Base-by-base conservation (phyloP, 2,329 filamentous ascomycete species). In the Pseudocercospora pini-densiflorae region DNA sequence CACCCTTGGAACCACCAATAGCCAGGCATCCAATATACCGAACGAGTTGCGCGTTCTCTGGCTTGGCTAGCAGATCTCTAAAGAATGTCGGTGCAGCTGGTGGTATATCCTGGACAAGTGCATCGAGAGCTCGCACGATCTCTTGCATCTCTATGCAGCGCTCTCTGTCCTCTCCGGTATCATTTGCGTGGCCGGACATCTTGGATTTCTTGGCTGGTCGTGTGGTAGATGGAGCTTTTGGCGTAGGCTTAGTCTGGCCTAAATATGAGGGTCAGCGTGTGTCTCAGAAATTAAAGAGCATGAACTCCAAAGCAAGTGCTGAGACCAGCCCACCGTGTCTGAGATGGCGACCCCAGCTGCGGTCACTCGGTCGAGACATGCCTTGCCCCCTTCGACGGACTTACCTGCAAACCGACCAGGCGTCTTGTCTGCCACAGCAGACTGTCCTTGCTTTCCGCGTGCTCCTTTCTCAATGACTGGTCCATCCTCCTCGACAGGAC, bases 11-110 rank as follows among this genome's bases (percentile, higher is more conserved):
- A 19, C 72, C 71, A 14, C 72, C 76, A 29, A 72, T 60, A 5
- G 73, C 72, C 21, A 77, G 64, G 54, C 80, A 72, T 69, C 79
- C 73, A 77, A 73, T 70, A 47, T 74, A 74, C 12, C 71, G 64
- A n/a, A 74, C 60, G 24, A 76, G 59, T 63, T 69, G 57, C 40
- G 55, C 21, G n/a, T 68, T 66, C 2, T 65, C 59, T 9, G 61
- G 5, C 8, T 36, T 33, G 10, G n/a, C 14, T 2, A 69, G 31
- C 36, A 71, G 47, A 14, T 40, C 29, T 36, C 60, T 36, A 24
- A 63, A 43, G 29, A 66, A 69, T 10, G 19, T 43, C 40, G 40
- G 40, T 5, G 14, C 40, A 43, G 40, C 40, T 43, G 40, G 16
- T 19, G 40, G 40, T 9, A 43, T 43, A 8, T 27, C 31, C n/a